phyloP scores from a whole-genome alignment of 345 rosid genomes.

The Linum lewisii region DNA sequence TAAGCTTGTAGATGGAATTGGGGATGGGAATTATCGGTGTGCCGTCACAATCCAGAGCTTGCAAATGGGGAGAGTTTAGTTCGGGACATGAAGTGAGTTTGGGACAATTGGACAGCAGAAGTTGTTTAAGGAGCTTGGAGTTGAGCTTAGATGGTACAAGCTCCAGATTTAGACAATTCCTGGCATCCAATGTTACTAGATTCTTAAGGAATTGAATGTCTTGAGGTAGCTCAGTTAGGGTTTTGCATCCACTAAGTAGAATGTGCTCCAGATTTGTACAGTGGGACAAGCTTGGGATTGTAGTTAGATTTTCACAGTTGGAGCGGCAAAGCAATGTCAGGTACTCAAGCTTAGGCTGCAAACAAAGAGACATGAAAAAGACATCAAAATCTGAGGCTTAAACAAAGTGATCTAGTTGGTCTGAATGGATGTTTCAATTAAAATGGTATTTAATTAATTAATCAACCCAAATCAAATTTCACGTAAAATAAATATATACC shows the following conservation, averaged over 20 bases:
- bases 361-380: too few species aligned
- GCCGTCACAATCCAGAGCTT: too few species aligned
- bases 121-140: neutral
- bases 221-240: neutral
- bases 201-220: neutral
- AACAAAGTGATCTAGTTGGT: too few species aligned
- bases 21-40: too few species aligned
- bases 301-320: neutral
- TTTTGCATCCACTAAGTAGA: neutral
- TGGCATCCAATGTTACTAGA: neutral
- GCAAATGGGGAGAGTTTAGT: neutral
- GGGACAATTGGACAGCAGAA: neutral
- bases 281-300: neutral
- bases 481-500: neutral
- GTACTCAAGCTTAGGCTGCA: neutral
- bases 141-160: neutral
- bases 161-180: neutral
- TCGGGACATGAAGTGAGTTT: neutral
- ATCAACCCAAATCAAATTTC: too few species aligned
- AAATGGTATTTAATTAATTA: too few species aligned
- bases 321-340: neutral
- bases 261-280: neutral
- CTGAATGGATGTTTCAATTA: too few species aligned
- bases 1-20: too few species aligned
- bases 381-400: neutral